Conservation (phyloP, 179 eudicot species). For the Camellia oleifera region DNA sequence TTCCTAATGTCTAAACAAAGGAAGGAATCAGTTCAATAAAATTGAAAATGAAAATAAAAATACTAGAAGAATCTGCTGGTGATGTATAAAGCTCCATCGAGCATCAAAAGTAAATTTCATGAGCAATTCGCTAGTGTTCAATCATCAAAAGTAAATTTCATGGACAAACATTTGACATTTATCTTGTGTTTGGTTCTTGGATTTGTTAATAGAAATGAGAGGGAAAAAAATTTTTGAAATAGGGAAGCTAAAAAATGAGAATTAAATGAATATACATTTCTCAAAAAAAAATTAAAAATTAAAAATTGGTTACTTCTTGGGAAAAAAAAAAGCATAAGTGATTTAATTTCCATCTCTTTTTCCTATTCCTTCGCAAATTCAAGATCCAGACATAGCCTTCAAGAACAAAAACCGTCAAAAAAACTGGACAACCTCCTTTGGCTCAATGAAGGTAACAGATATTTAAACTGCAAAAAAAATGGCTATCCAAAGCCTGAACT, state of each 20-base stretch:
- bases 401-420: neutral
- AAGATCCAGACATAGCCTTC: neutral
- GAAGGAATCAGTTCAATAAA: slow-evolving; percentile 9
- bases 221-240: neutral
- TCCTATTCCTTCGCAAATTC: neutral
- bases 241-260: neutral
- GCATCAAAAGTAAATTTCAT: slow-evolving; percentile 2
- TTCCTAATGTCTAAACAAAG: slow-evolving; percentile 47
- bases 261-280: neutral
- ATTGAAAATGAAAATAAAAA: neutral
- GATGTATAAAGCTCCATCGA: neutral
- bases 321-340: neutral
- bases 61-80: neutral
- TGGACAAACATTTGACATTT: neutral
- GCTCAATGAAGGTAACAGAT: neutral
- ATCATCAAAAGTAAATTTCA: neutral
- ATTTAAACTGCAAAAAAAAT: neutral
- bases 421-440: neutral
- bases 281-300: neutral
- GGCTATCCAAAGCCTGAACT: neutral
- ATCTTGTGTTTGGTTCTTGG: neutral
- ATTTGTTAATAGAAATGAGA: neutral
- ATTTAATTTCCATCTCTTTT: neutral
- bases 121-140: neutral
- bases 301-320: too few species aligned